Base-by-base conservation (phyloP, 148 eudicot genomes). In the Cornus suecica region DNA sequence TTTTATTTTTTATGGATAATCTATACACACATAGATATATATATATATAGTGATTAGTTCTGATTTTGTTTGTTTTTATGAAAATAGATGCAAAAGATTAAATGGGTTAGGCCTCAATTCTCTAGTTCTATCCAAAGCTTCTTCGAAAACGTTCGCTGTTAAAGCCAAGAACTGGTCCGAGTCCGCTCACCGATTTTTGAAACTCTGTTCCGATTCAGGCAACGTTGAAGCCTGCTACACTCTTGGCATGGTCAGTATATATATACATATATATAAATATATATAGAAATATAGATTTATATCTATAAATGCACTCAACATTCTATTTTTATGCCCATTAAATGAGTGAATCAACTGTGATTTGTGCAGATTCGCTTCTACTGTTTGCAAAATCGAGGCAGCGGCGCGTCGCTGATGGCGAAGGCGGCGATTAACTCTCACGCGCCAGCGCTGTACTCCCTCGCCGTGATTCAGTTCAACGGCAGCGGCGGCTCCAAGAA, bases 201-300 rank as follows among this genome's bases (percentile, higher is more conserved):
- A 91, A 76, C 79, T 62, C 8, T 88, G 91, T 31, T 86, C 94
- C 56, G 97, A 91, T 75, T 80, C 91, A 37, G 97, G 92, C 29
- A 94, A 90, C 76, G 81, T 82, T 18, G 97, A 94, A 68, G 98
- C 98, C 29, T 91, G 88, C 66, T 94, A 87, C 83, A 86, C 83
- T 68, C 91, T 94, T 8, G 98, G 98, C 94, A 94, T 91, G 98
- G 98, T 94, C 8, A 79, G 79, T 73, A 29, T 61, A 42, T n/a
- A 20, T 2, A 67, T 34, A 1, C n/a, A n/a, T n/a, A n/a, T n/a
- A n/a, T n/a, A n/a, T n/a, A n/a, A n/a, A 51, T 24, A 2, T 51
- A 30, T 26, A 66, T 29, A 52, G 14, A 10, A 1, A 52, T 52
- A 52, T 11, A 52, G 14, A 52, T 52, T 14, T 4, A 52, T 52